These are phyloP conservation scores for Fusarium dlaminii DNA, from an alignment of 2,329 filamentous ascomycete genomes.

Conservation along the genomic window DNA sequence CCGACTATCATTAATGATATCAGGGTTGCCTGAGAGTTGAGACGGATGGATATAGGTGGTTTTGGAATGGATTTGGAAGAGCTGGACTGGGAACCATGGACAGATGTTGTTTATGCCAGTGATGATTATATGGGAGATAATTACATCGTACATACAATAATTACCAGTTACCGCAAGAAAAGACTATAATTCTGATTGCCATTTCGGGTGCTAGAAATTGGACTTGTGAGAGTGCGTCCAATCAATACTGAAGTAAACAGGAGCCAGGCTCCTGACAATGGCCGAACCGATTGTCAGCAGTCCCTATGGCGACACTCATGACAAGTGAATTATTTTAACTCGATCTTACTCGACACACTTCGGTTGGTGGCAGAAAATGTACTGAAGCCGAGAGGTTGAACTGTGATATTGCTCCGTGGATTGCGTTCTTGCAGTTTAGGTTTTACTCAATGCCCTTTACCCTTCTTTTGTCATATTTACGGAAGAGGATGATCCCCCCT, in stretches of 20 bases:
- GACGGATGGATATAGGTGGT: not conserved
- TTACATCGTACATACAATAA: not conserved
- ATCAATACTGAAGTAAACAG: rapidly evolving
- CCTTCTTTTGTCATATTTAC: not conserved
- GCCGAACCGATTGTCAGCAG: not conserved
- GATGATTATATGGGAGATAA: not conserved
- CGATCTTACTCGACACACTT: rapidly evolving
- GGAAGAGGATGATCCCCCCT: not conserved
- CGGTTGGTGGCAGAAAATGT: rapidly evolving
- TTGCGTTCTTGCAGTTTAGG: not conserved
- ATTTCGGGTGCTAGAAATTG: rapidly evolving
- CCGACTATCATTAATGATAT: too few species aligned
- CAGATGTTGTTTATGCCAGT: rapidly evolving
- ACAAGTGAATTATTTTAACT: rapidly evolving
- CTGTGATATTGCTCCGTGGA: not conserved
- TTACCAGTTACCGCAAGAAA: not conserved
- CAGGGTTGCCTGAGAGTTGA: not conserved
- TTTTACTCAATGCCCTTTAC: not conserved
- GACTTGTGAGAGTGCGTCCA: rapidly evolving
- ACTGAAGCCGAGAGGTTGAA: not conserved
- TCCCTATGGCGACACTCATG: rapidly evolving
- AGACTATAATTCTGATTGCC: rapidly evolving
- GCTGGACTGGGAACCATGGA: not conserved
- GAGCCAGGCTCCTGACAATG: rapidly evolving
- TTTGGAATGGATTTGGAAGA: not conserved